A percentile compares a stretch with the other conserved stretches of the same genome.
Conservation (phyloP, 768 basidiomycete species). For the Rhizopogon roseolus region DNA sequence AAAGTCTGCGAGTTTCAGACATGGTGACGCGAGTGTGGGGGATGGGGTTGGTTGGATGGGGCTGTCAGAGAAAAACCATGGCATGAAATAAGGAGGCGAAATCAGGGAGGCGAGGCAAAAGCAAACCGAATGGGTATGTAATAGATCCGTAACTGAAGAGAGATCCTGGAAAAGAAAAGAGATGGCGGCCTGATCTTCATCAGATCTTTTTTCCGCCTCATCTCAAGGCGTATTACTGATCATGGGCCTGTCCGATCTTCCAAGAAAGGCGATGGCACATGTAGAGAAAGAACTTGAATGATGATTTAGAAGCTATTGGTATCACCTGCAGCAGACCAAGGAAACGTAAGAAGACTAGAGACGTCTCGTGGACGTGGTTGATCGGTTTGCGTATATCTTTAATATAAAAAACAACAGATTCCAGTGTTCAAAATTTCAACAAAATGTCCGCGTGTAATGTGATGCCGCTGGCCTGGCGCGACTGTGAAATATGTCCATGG, state of each 20-base stretch:
- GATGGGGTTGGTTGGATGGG: slow-evolving; percentile 16
- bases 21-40: slow-evolving; percentile 35
- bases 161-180: slow-evolving; percentile 38
- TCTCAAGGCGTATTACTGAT: slow-evolving; percentile 11
- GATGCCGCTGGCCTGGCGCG: not conserved
- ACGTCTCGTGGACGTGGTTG: not conserved
- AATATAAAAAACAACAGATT: not conserved
- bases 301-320: slow-evolving; percentile 1
- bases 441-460: not conserved
- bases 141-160: slow-evolving; percentile 42
- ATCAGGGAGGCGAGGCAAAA: slow-evolving; percentile 33
- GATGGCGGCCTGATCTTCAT: slow-evolving; percentile 25
- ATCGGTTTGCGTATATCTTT: not conserved
- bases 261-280: slow-evolving; percentile 6
- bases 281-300: slow-evolving; percentile 1
- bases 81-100: slow-evolving; percentile 34
- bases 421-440: not conserved
- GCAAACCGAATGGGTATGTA: slow-evolving; percentile 42
- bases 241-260: slow-evolving; percentile 24
- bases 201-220: slow-evolving; percentile 14
- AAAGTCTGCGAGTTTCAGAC: slow-evolving; percentile 64
- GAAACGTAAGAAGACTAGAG: slow-evolving; percentile 8
- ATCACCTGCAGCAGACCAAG: slow-evolving; percentile 8
- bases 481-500: not conserved
- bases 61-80: slow-evolving; percentile 44